A percentile compares a stretch with the other conserved stretches of the same genome.
phyloP scores from a whole-genome alignment of 208 protist species.

The Naegleria gruberi region DNA sequence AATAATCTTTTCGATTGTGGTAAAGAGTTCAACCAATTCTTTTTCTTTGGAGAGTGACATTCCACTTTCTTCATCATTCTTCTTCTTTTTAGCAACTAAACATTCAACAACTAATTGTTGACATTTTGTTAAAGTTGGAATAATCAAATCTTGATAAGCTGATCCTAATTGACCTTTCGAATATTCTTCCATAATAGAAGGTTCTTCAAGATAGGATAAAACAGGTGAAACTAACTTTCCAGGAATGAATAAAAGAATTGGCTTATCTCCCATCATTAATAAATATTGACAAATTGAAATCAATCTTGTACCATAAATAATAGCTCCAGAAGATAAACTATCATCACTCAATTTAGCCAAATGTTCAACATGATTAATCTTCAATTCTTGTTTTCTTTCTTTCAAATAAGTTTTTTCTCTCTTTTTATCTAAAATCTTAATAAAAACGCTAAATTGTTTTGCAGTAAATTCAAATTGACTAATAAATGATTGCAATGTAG shows the following conservation, averaged over 20 bases:
- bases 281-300: background rate
- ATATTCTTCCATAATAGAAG: background rate
- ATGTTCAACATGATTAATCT: background rate
- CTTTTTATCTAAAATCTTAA: background rate
- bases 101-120: background rate
- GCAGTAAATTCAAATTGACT: background rate
- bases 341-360: background rate
- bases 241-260: background rate
- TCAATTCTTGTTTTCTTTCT: background rate
- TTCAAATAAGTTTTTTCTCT: background rate
- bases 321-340: background rate
- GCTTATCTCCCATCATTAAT: background rate
- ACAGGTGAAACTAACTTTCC: background rate
- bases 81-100: background rate
- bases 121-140: background rate
- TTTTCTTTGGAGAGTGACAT: background rate
- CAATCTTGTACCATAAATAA: background rate
- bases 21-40: background rate
- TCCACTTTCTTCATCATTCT: background rate
- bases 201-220: background rate
- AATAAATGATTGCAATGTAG: background rate
- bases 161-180: background rate
- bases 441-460: background rate
- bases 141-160: background rate
- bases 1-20: background rate